Percentiles rank a stretch among this genome's conserved stretches.
These are phyloP conservation scores for Pecoramyces ruminantium DNA, from an alignment of 192 early-diverging fungal genomes.

Conservation along the genomic window DNA sequence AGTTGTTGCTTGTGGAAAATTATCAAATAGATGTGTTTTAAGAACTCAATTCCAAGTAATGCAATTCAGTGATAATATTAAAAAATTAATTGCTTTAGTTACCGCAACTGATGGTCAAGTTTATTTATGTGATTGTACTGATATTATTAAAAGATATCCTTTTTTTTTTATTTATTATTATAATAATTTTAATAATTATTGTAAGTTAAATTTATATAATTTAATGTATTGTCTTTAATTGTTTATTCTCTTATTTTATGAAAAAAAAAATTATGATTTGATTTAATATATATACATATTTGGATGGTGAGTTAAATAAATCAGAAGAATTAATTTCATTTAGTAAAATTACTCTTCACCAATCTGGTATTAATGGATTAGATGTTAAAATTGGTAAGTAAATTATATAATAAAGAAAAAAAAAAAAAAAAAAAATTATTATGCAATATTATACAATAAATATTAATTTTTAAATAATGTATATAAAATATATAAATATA, in stretches of 20 bases:
- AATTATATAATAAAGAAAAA: no score
- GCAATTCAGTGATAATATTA: not conserved
- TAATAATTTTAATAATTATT: no score
- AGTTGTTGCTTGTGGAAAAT: slow-evolving; percentile 1
- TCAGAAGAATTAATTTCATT: slow-evolving; percentile 7
- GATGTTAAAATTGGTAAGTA: slow-evolving; percentile 10
- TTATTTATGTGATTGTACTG: not conserved
- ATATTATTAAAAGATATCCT: not conserved
- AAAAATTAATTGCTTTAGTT: not conserved
- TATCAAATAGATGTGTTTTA: not conserved
- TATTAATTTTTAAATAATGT: no score
- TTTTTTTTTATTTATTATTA: no score
- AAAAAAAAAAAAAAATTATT: no score
- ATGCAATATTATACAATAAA: no score
- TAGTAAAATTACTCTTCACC: slow-evolving; percentile 18
- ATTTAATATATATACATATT: slow-evolving; percentile 6
- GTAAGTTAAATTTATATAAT: slow-evolving; percentile 5
- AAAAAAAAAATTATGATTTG: no score
- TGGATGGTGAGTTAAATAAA: slow-evolving; percentile 12
- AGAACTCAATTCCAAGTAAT: slow-evolving; percentile 5
- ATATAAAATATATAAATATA: no score
- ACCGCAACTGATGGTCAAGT: not conserved
- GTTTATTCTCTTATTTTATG: slow-evolving; percentile 1
- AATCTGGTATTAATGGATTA: slow-evolving; percentile 64
- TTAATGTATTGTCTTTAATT: not conserved